Evolutionary conservation across 2,329 filamentous ascomycete species (phyloP), one percentile per base, ranked within the genome.

Genomic region (Teratosphaeria pseudoeucalypti): DNA sequence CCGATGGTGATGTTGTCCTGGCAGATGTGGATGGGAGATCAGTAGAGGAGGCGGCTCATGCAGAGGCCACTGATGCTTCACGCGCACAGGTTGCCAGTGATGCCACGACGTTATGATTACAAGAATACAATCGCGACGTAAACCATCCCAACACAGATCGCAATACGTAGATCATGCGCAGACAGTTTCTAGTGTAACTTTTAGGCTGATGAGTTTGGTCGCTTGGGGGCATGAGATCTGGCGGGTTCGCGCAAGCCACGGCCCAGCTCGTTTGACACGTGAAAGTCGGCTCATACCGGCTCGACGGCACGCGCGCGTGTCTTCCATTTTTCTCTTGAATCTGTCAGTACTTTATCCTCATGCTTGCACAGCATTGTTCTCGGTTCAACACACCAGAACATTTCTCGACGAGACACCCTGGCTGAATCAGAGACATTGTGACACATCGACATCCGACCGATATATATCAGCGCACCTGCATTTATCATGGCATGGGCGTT

Each of bases 1-100:
- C 60, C 6, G 68, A 70, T 61, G 68, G 64, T n/a, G 70, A 72
- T 63, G 62, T 68, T 7, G 59, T 66, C 9, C 60, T 72, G 49
- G 67, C 64, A 16, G 69, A 71, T 62, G 67, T 61, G 29, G 65
- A 67, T 62, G 67, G 65, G 7, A 61, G 61, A 52, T 61, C 64
- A 2, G 61, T 58, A 19, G 61, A 59, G 10, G 43, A 49, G 16
- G 43, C 43, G 16, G 43, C 43, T 49, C 5, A 49, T 49, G 16
- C 56, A 57, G 57, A 63, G 7, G 58, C 32, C 14, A 52, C 56
- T 19, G 56, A 14, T 6, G 34, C 54, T 34, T 7, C 52, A 12
- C 29, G 47, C 27, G 59, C 43, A 11, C 34, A 56, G 39, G 55
- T 52, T 26, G 59, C 54, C n/a, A 53, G 37, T 32, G 54, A 56